A percentile compares a stretch with the other conserved stretches of the same genome.
These are phyloP conservation scores for Leccinum insigne DNA, from an alignment of 1,284 basidiomycete genomes.

Conservation along the genomic window DNA sequence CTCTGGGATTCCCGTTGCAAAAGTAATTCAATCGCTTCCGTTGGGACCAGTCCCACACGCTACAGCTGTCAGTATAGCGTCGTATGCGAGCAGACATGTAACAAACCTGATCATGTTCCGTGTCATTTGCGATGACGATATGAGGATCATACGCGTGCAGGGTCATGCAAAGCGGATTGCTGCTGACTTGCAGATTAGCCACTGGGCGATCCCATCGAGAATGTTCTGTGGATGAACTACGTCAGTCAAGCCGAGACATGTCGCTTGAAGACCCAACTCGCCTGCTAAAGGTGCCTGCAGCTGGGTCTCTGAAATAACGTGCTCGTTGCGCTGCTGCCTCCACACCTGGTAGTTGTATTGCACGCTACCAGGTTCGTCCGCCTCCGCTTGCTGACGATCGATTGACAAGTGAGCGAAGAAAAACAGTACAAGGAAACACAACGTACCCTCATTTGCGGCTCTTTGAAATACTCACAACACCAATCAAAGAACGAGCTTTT, in stretches of 20 bases:
- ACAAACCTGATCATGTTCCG: conserved; percentile 85
- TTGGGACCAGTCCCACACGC: conserved; percentile 95
- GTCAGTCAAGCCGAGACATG: conserved; percentile 4
- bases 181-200: conserved; percentile 68
- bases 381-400: conserved; percentile 76
- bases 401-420: conserved; percentile 12
- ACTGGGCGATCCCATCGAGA: conserved; percentile 83
- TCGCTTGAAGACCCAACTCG: conserved; percentile 38
- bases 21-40: conserved; percentile 78
- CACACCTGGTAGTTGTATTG: conserved; percentile 97
- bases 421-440: conserved; percentile 8
- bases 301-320: conserved; percentile 71
- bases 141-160: conserved; percentile 96
- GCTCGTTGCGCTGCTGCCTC: conserved; percentile 91
- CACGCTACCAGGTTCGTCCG: conserved; percentile 92
- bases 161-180: conserved; percentile 75
- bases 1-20: conserved; percentile 85
- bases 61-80: conserved; percentile 31
- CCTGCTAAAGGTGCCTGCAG: conserved; percentile 73
- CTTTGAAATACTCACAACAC: conserved; percentile 97
- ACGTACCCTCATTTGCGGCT: conserved; percentile 95
- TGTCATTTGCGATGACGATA: conserved; percentile 84
- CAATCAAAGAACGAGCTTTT: conserved; percentile 95
- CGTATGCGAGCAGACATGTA: conserved; percentile 5
- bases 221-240: conserved; percentile 35